Evolutionary conservation across 805 yeast genomes (phyloP).

Genomic region (Priceomyces medius): DNA sequence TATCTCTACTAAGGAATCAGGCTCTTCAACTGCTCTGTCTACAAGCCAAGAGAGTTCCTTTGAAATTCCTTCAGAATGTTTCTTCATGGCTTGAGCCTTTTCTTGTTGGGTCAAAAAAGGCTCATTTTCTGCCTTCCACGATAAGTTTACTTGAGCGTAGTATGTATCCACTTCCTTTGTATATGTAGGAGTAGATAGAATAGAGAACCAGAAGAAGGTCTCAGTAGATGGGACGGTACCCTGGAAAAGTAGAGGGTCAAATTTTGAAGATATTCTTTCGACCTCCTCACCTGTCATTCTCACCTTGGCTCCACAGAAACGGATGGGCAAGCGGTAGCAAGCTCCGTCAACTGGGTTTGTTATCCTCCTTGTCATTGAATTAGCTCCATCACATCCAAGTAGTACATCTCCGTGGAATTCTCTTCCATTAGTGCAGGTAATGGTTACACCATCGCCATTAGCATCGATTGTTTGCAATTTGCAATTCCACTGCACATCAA

Average conservation of each 20-base stretch:
- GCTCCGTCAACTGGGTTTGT: constrained; percentile 17
- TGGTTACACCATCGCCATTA: constrained; percentile 7
- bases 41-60: constrained; percentile 14
- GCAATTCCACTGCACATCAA: constrained; percentile 27
- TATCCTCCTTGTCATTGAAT: constrained; percentile 19
- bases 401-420: constrained; percentile 18
- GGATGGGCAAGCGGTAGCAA: constrained; percentile 22
- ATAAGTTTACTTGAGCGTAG: constrained; percentile 19
- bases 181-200: constrained; percentile 19
- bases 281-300: constrained; percentile 19
- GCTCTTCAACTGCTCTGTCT: constrained; percentile 13
- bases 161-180: constrained; percentile 11
- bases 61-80: constrained; percentile 13
- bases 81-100: constrained; percentile 16
- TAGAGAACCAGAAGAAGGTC: constrained; percentile 28
- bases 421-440: constrained; percentile 14
- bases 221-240: constrained; percentile 24
- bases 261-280: constrained; percentile 13
- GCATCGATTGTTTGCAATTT: constrained; percentile 13
- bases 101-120: constrained; percentile 14
- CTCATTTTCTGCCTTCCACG: constrained; percentile 16
- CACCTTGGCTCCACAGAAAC: constrained; percentile 26
- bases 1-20: constrained; percentile 13
- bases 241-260: constrained; percentile 28
- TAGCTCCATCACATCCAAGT: constrained; percentile 26